Conservation (phyloP, 2,329 filamentous ascomycete species). For the Cryphonectria nitschkei region DNA sequence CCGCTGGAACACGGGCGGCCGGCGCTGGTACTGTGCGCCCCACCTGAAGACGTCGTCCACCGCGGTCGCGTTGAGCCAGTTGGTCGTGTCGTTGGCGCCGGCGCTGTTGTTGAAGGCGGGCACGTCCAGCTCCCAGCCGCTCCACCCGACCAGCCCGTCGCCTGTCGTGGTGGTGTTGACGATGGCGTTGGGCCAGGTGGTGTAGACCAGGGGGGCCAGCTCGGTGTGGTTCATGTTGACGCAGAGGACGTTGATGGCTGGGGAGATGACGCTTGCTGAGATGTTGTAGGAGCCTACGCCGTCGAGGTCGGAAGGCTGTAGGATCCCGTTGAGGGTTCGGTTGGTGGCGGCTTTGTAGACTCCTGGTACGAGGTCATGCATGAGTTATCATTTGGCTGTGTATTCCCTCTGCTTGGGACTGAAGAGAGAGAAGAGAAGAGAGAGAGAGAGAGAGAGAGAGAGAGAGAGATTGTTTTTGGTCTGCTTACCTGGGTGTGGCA, state of each 20-base stretch:
- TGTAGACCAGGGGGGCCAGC: conserved; percentile 67
- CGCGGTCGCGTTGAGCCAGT: conserved; percentile 58
- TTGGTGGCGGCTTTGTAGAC: conserved; percentile 68
- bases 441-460: no score
- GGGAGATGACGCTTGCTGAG: conserved; percentile 70
- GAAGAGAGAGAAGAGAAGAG: no score
- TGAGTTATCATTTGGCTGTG: no score
- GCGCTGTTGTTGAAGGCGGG: conserved; percentile 35
- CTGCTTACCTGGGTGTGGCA: conserved; percentile 66
- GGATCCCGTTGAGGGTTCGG: conserved; percentile 61
- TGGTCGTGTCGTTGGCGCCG: conserved; percentile 31
- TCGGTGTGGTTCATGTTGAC: conserved; percentile 65
- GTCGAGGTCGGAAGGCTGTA: conserved; percentile 67
- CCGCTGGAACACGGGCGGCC: conserved; percentile 57
- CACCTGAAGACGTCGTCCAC: conserved; percentile 75
- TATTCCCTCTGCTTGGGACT: no score
- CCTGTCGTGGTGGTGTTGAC: conserved; percentile 36
- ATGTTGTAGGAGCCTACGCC: conserved; percentile 72
- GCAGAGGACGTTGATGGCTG: conserved; percentile 73
- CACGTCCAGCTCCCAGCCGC: conserved; percentile 45
- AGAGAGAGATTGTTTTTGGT: not conserved
- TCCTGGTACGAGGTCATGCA: conserved; percentile 37
- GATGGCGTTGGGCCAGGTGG: conserved; percentile 56
- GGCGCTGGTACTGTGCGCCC: conserved; percentile 55
- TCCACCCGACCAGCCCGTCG: conserved; percentile 39